Evolutionary conservation across 139 green algal genomes (phyloP).

Genomic region (Chlorella vulgaris): DNA sequence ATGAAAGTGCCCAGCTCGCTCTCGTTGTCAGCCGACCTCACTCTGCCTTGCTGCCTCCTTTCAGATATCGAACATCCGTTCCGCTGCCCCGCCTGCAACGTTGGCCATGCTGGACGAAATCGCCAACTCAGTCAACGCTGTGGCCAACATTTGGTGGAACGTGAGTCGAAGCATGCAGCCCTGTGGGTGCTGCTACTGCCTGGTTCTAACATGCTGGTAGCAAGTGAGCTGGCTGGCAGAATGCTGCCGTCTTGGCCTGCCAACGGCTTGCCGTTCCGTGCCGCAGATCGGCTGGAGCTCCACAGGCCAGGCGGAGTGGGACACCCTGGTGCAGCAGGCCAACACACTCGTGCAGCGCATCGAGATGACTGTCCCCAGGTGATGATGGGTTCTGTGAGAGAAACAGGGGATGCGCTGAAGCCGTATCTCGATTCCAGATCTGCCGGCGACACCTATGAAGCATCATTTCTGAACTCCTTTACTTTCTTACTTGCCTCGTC

Average conservation of each 20-base stretch:
- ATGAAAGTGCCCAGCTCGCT: background rate
- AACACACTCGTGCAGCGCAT: slow-evolving; percentile 4
- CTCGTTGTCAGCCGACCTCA: background rate
- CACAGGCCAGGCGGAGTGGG: background rate
- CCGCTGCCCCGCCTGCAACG: background rate
- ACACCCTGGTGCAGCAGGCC: background rate
- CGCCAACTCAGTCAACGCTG: background rate
- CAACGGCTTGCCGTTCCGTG: background rate
- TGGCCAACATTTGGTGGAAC: background rate
- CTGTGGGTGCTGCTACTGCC: background rate
- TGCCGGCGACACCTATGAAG: background rate
- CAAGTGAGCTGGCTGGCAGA: background rate
- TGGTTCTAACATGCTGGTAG: background rate
- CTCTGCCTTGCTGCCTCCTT: background rate
- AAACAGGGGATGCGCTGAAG: background rate
- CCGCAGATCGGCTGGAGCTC: background rate
- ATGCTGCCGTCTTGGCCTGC: background rate
- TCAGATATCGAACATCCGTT: background rate
- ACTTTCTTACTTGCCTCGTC: background rate
- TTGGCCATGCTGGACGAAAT: background rate
- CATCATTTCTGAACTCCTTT: background rate
- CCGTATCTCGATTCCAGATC: background rate
- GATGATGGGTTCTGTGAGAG: background rate
- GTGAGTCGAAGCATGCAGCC: background rate
- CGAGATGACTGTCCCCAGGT: background rate